These are phyloP conservation scores for Phyllosticta citribraziliensis DNA, from an alignment of 2,329 filamentous ascomycete species.

Conservation along the genomic window DNA sequence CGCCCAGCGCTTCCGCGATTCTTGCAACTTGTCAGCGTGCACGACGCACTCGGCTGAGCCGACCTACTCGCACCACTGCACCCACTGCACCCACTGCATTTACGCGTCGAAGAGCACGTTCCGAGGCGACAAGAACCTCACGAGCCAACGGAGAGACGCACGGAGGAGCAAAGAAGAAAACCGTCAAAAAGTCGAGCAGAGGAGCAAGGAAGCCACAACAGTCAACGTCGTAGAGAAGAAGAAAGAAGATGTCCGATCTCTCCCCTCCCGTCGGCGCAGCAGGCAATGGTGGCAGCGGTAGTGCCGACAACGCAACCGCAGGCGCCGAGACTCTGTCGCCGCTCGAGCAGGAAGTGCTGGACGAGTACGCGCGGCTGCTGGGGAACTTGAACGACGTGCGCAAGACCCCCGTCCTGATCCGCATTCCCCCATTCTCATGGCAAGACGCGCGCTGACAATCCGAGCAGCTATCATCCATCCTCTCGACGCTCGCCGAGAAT, in stretches of 20 bases:
- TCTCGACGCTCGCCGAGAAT: constrained; percentile 57
- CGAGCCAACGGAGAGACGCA: too few species aligned
- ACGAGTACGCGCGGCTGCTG: constrained; percentile 81
- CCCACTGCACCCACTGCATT: too few species aligned
- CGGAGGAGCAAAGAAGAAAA: background rate
- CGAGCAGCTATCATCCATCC: constrained; percentile 43
- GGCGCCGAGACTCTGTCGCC: constrained; percentile 46
- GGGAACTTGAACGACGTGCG: constrained; percentile 83
- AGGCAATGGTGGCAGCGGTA: background rate
- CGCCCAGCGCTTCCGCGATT: too few species aligned
- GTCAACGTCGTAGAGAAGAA: background rate
- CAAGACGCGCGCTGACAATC: background rate
- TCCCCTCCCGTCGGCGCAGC: constrained; percentile 1
- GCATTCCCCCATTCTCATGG: background rate
- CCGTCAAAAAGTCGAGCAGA: background rate
- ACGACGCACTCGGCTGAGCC: too few species aligned
- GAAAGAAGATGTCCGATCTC: constrained; percentile 4
- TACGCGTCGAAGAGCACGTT: too few species aligned
- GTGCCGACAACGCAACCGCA: background rate
- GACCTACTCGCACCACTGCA: too few species aligned
- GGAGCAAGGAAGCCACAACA: background rate
- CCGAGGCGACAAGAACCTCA: too few species aligned
- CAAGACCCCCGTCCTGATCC: background rate
- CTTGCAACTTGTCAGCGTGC: too few species aligned
- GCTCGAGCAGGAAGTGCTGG: constrained; percentile 85